These are phyloP conservation scores for Calonectria montana DNA, from an alignment of 2,329 filamentous ascomycete species.

Conservation along the genomic window DNA sequence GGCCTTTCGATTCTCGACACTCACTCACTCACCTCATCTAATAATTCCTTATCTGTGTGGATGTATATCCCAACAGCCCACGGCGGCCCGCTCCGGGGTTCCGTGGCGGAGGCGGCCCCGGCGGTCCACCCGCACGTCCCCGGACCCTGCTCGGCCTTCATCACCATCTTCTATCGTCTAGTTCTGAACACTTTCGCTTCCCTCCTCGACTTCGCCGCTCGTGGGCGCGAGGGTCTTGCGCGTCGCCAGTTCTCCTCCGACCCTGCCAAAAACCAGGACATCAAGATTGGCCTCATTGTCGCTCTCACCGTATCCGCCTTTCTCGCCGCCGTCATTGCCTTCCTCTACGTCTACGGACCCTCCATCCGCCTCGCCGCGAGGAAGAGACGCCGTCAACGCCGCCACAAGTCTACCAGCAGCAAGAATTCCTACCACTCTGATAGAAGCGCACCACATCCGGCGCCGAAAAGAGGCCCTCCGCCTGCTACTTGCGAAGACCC, in stretches of 20 bases:
- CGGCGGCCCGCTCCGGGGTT: constrained; percentile 25
- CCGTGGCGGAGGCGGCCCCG: constrained; percentile 17
- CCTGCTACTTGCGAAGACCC: background rate
- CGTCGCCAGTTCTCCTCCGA: constrained; percentile 43
- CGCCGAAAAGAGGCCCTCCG: background rate
- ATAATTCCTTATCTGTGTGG: constrained; percentile 18
- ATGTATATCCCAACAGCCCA: constrained; percentile 47
- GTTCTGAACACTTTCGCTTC: constrained; percentile 18
- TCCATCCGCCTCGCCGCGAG: constrained; percentile 50
- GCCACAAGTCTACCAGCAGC: constrained; percentile 43
- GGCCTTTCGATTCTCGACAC: background rate
- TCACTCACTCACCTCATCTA: background rate
- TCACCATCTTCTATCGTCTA: constrained; percentile 10
- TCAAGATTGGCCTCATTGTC: constrained; percentile 57
- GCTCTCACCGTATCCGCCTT: constrained; percentile 55
- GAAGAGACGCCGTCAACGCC: constrained; percentile 37
- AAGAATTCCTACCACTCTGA: constrained; percentile 49
- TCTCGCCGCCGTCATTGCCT: constrained; percentile 49
- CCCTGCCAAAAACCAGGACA: constrained; percentile 49
- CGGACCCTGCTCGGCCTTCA: constrained; percentile 7
- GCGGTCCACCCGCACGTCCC: constrained; percentile 24
- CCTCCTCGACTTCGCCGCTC: background rate
- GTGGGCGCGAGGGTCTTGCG: background rate
- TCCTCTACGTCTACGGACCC: constrained; percentile 54
- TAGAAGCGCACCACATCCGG: constrained; percentile 28